phyloP scores from a whole-genome alignment of 257 asterid species.

The Nicotiana obtusifolia region DNA sequence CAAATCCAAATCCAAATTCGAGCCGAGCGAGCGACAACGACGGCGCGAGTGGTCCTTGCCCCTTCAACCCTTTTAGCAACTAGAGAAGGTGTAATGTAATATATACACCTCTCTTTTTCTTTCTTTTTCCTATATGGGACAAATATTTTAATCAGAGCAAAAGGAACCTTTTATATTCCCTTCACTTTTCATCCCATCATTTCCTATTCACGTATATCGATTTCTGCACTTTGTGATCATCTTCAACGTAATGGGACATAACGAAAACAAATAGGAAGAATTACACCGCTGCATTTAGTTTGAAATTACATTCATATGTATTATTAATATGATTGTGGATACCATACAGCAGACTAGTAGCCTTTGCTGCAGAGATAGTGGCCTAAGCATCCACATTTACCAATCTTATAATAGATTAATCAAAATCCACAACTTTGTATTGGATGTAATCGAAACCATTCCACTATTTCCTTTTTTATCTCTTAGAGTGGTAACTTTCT shows the following conservation, averaged over 20 bases:
- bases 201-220: too few relatives aligned
- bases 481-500: neutral
- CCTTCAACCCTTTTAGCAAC: too few relatives aligned
- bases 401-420: neutral
- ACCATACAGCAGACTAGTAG: neutral
- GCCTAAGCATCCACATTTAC: neutral
- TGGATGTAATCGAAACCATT: neutral
- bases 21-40: too few relatives aligned
- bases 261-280: neutral
- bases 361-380: neutral
- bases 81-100: too few relatives aligned
- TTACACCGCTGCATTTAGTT: neutral
- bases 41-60: too few relatives aligned
- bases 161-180: too few relatives aligned
- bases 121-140: too few relatives aligned
- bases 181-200: too few relatives aligned
- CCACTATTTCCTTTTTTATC: neutral
- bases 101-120: too few relatives aligned
- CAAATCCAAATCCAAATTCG: too few relatives aligned
- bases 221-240: neutral
- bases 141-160: too few relatives aligned
- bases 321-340: neutral
- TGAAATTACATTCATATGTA: neutral
- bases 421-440: neutral
- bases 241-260: neutral